These are phyloP conservation scores for Chlorella sp. DNA, from an alignment of 139 green algal genomes.

Conservation along the genomic window DNA sequence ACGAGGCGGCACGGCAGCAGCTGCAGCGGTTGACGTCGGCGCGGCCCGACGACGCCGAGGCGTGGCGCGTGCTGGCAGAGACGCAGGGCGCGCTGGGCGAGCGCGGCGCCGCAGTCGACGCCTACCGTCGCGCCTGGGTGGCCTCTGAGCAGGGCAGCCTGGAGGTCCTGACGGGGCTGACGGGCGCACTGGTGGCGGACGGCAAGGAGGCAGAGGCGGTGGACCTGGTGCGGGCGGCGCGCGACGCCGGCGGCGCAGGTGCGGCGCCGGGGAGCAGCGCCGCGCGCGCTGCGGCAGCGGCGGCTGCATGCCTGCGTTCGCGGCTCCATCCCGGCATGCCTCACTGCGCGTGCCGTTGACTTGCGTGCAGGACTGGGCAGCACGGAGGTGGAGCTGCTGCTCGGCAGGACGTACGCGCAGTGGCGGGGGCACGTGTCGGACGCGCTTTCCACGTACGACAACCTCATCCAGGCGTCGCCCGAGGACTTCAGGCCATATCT, in stretches of 20 bases:
- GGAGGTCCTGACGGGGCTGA: conserved; percentile 35
- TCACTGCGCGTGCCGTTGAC: too few species aligned
- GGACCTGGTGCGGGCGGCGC: conserved; percentile 27
- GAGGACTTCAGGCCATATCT: conserved; percentile 48
- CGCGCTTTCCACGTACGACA: conserved; percentile 46
- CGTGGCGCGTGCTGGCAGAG: conserved; percentile 47
- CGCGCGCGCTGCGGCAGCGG: neutral
- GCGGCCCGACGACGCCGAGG: conserved; percentile 25
- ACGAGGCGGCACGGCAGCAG: conserved; percentile 13
- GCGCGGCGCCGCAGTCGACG: conserved; percentile 21
- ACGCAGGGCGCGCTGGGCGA: conserved; percentile 17
- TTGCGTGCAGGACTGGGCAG: conserved; percentile 17
- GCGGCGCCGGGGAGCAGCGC: neutral
- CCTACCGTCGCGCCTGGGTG: conserved; percentile 30
- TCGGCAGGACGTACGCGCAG: conserved; percentile 39
- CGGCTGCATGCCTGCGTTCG: too few species aligned
- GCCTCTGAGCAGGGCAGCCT: conserved; percentile 10
- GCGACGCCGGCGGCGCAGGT: neutral
- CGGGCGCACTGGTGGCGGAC: conserved; percentile 17
- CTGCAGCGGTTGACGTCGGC: conserved; percentile 28
- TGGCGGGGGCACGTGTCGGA: conserved; percentile 50
- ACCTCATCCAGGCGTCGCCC: conserved; percentile 35
- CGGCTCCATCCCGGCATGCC: too few species aligned
- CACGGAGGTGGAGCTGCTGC: conserved; percentile 40
- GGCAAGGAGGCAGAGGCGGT: conserved; percentile 32